phyloP scores from a whole-genome alignment of 2,329 filamentous ascomycete species.

The Scopulariopsis brevicaulis region DNA sequence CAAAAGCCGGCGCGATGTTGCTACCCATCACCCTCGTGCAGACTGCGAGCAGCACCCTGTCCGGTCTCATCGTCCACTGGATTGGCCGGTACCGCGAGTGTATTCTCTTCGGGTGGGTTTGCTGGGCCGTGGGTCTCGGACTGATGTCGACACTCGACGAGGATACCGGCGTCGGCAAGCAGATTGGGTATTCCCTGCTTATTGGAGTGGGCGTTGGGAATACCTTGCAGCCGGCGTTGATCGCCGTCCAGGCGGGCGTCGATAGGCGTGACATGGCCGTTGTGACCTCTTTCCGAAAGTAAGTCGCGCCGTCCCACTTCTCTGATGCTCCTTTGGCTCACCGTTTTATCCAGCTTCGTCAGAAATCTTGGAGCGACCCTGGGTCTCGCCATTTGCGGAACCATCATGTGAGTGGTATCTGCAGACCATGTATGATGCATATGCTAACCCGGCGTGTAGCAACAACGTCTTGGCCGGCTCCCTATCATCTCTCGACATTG shows the following conservation, averaged over 20 bases:
- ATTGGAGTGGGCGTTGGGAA: constrained; percentile 40
- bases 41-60: constrained; percentile 33
- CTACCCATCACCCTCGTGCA: constrained; percentile 30
- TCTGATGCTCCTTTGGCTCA: neutral
- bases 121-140: constrained; percentile 39
- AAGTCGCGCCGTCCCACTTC: constrained; percentile 6
- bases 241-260: constrained; percentile 46
- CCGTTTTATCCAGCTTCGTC: constrained; percentile 18
- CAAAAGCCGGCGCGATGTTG: constrained; percentile 27
- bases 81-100: constrained; percentile 39
- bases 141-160: constrained; percentile 39
- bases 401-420: constrained; percentile 18
- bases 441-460: constrained; percentile 9
- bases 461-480: constrained; percentile 23
- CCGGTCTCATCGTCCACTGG: constrained; percentile 40
- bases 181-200: constrained; percentile 40
- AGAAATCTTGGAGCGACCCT: constrained; percentile 25
- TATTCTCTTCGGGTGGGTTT: constrained; percentile 39
- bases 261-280: constrained; percentile 32
- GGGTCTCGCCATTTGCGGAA: constrained; percentile 25
- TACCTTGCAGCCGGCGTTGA: constrained; percentile 36
- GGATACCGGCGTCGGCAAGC: constrained; percentile 34
- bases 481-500: constrained; percentile 14
- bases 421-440: neutral
- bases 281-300: constrained; percentile 31